These are phyloP conservation scores for Stramenopiles sp. DNA, from an alignment of 352 stramenopile species.

Conservation along the genomic window DNA sequence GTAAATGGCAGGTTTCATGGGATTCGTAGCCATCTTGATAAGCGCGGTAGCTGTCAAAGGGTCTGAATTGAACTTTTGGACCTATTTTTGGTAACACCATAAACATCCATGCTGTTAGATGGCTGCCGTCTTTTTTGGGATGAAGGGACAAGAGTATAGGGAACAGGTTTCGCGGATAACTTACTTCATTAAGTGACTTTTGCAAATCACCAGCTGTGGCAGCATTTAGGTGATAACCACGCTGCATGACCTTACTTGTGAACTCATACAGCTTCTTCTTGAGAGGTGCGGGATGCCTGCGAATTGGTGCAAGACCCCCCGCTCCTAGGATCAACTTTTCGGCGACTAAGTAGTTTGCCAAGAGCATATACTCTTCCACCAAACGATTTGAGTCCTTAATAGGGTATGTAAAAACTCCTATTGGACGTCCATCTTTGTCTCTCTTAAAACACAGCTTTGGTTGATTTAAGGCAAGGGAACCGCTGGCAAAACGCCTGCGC, in stretches of 20 bases:
- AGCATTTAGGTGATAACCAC: neutral
- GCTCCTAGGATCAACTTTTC: slow-evolving; percentile 71
- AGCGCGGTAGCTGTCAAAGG: neutral
- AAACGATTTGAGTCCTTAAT: slow-evolving; percentile 80
- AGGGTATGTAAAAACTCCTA: slow-evolving; percentile 58
- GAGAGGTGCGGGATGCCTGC: slow-evolving; percentile 51
- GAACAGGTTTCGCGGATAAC: no score
- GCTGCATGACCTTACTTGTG: neutral
- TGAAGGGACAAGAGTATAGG: no score
- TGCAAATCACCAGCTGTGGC: neutral
- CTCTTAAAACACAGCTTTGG: slow-evolving; percentile 79
- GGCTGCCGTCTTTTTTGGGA: no score
- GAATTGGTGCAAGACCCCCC: slow-evolving; percentile 58
- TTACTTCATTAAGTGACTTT: neutral
- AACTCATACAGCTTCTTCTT: neutral
- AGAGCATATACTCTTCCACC: slow-evolving; percentile 95
- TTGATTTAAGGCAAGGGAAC: slow-evolving; percentile 68
- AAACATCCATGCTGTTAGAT: no score
- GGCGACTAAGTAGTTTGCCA: slow-evolving; percentile 92
- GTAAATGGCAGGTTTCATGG: slow-evolving; percentile 84
- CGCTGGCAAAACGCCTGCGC: slow-evolving; percentile 61
- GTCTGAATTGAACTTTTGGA: neutral
- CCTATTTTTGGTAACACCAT: no score
- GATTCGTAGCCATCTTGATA: slow-evolving; percentile 63
- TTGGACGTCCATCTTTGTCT: slow-evolving; percentile 68